Base-by-base conservation (phyloP, 2,329 filamentous ascomycete species). In the Aspergillus awamori region DNA sequence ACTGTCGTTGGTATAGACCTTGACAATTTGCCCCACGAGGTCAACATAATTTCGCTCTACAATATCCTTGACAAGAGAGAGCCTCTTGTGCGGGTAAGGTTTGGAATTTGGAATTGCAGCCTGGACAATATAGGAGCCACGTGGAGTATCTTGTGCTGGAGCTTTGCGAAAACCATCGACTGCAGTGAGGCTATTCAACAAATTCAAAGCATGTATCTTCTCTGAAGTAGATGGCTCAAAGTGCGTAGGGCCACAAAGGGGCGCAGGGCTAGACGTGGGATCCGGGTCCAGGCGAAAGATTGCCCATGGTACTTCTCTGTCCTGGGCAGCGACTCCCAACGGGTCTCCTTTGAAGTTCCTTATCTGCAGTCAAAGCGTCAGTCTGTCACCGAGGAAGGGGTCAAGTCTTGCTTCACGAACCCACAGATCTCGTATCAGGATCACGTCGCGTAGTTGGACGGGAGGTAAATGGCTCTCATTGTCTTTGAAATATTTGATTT, bases 21-120 rank as follows among this genome's bases (percentile, higher is more conserved):
- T 87, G 51, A 93, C 83, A 2, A 96, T 86, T 70, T 93, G 84
- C 1, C 85, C 92, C 17, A 91, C 79, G 1, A 96, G 72, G 71
- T 97, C 87, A 68, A 84, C 86, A 70, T 89, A 96, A 0, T 69
- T 79, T 13, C 75, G 74, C 0, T 83, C 77, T 2, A 77, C 69
- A 1, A 92, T 76, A 67, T 93, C 85, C 65, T 88, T 82, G 57
- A 97, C 82, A 17, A 89, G 78, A 38, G 80, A 80, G 68, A 88
- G 89, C n/a, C 65, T 67, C 11, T 45, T 55, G 22, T 63, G 58
- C n/a, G 43, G 17, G 28, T 41, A 55, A 11, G 45, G n/a, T 30
- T 59, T 62, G 7, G 58, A 36, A 11, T 30, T 53, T 17, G 65
- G 20, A 11, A 30, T 26, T 5, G 65, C 58, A 22, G 62, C 57